Evolutionary conservation across 2,329 filamentous ascomycete species (phyloP).

Genomic region (Alternaria tenuissima): DNA sequence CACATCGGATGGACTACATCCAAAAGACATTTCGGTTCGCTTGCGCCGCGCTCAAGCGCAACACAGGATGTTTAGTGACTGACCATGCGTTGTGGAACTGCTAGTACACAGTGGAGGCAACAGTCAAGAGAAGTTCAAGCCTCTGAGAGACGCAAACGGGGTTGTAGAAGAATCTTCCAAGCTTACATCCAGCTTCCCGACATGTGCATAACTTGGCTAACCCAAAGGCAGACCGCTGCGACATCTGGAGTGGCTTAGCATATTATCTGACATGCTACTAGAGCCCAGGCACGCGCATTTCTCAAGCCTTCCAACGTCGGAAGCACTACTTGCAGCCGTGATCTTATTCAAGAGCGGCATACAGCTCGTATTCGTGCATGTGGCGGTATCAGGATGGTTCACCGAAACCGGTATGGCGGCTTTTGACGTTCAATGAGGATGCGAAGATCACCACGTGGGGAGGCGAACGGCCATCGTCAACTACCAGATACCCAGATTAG

Average conservation of each 20-base stretch:
- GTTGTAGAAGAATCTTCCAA: conserved; percentile 21
- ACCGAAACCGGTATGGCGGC: conserved; percentile 17
- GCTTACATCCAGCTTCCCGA: conserved; percentile 11
- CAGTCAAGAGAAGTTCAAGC: conserved; percentile 27
- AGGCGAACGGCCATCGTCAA: conserved; percentile 20
- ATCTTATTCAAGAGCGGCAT: conserved; percentile 11
- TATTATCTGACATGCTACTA: conserved; percentile 16
- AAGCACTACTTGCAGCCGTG: conserved; percentile 10
- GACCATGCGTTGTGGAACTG: conserved; percentile 33
- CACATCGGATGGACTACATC: conserved; percentile 42
- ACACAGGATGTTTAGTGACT: conserved; percentile 16
- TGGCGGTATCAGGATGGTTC: conserved; percentile 17
- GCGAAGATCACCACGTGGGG: conserved; percentile 34
- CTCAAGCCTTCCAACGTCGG: conserved; percentile 11
- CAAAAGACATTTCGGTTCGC: conserved; percentile 39
- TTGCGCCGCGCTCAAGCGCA: conserved; percentile 42
- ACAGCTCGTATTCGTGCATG: conserved; percentile 20
- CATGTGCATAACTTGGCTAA: conserved; percentile 18
- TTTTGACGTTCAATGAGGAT: conserved; percentile 30
- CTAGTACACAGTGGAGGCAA: conserved; percentile 13
- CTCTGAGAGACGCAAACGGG: conserved; percentile 13
- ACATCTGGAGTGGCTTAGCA: conserved; percentile 26
- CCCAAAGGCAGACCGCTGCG: conserved; percentile 19
- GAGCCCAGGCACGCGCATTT: conserved; percentile 16
- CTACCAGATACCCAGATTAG: background rate